phyloP scores from a whole-genome alignment of 164 flowering plant genomes.

The Euptelea pleiosperma region DNA sequence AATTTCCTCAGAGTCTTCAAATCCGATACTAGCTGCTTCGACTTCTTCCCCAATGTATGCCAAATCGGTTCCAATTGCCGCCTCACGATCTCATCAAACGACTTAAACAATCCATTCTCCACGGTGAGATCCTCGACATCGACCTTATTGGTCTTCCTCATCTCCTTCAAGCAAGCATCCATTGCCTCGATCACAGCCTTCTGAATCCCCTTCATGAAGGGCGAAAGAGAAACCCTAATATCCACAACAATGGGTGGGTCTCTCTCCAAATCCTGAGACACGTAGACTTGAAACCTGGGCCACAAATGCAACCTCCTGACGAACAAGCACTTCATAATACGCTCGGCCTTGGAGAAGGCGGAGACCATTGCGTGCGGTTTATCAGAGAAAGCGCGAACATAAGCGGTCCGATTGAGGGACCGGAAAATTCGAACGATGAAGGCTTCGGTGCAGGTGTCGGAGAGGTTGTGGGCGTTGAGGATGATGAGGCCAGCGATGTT shows the following conservation, averaged over 20 bases:
- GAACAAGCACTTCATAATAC: constrained; percentile 65
- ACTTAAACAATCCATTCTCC: constrained; percentile 92
- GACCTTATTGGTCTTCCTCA: constrained; percentile 95
- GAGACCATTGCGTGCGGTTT: constrained; percentile 74
- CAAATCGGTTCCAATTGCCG: constrained; percentile 95
- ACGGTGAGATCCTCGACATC: constrained; percentile 97
- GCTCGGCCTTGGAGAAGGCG: constrained; percentile 82
- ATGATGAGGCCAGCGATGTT: constrained; percentile 55
- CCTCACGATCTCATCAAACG: constrained; percentile 94
- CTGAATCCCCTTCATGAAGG: constrained; percentile 79
- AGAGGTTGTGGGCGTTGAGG: constrained; percentile 61
- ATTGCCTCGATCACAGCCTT: constrained; percentile 81
- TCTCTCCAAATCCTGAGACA: constrained; percentile 85
- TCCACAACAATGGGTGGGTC: constrained; percentile 83
- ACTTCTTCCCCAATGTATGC: constrained; percentile 92
- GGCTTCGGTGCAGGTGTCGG: constrained; percentile 86
- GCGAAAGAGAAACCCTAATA: constrained; percentile 64
- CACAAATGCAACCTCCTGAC: constrained; percentile 66
- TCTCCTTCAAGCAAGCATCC: constrained; percentile 98
- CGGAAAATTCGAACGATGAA: constrained; percentile 73
- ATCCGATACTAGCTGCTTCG: constrained; percentile 93
- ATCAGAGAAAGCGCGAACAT: constrained; percentile 74
- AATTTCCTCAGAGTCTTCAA: constrained; percentile 88
- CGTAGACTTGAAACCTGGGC: constrained; percentile 95
- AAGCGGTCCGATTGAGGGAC: constrained; percentile 35